Evolutionary conservation across 768 basidiomycete species (phyloP).

Genomic region (Lentinula guzmanii): DNA sequence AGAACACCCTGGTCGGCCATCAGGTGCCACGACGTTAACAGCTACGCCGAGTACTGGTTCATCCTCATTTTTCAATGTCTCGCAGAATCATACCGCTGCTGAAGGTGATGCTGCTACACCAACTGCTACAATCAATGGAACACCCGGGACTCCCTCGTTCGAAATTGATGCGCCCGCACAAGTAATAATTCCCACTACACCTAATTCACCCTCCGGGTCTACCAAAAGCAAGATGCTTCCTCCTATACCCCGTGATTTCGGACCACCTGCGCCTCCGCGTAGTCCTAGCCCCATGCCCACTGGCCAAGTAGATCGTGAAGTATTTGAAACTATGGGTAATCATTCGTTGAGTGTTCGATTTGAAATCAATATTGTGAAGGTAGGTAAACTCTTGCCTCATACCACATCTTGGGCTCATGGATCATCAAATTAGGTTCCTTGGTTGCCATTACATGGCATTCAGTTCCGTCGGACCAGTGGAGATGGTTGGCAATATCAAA

Average conservation of each 20-base stretch:
- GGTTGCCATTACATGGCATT: conserved; percentile 89
- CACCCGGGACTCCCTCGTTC: conserved; percentile 16
- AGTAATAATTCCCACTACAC: conserved; percentile 1
- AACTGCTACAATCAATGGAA: conserved; percentile 18
- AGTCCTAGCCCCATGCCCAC: conserved; percentile 53
- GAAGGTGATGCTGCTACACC: conserved; percentile 10
- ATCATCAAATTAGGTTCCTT: conserved; percentile 64
- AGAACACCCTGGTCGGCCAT: conserved; percentile 28
- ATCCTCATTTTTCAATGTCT: conserved; percentile 83
- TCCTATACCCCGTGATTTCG: conserved; percentile 74
- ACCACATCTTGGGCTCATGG: not conserved
- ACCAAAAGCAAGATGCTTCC: conserved; percentile 61
- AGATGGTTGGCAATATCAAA: conserved; percentile 96
- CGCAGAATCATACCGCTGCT: conserved; percentile 40
- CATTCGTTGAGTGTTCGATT: conserved; percentile 87
- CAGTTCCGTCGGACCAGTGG: conserved; percentile 90
- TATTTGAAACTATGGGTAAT: conserved; percentile 69
- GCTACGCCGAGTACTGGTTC: conserved; percentile 72
- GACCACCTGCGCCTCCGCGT: conserved; percentile 27
- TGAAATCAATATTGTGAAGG: conserved; percentile 97
- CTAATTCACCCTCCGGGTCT: conserved; percentile 27
- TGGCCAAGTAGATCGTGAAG: conserved; percentile 58
- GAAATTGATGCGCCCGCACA: conserved; percentile 24
- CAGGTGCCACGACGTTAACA: conserved; percentile 43
- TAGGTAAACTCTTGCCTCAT: conserved; percentile 27